Conservation (phyloP, 2,329 filamentous ascomycete species). For the Penicillium sp. region DNA sequence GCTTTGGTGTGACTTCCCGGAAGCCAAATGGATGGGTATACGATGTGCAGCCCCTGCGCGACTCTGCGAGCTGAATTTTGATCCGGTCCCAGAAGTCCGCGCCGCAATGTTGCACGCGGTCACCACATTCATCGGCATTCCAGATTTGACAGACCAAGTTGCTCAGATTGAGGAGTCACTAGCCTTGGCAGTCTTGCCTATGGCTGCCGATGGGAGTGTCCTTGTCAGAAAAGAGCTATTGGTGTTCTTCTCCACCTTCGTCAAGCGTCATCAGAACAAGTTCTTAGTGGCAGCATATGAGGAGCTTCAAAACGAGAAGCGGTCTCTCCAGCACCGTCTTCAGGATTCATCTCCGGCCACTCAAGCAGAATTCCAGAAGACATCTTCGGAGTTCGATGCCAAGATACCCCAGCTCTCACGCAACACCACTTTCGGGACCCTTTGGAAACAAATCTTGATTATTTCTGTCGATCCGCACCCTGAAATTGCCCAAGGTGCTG, state of each 20-base stretch:
- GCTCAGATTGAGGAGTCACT: slow-evolving; percentile 88
- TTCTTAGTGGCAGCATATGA: slow-evolving; percentile 91
- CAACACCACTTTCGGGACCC: slow-evolving; percentile 87
- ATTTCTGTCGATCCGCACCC: slow-evolving; percentile 92
- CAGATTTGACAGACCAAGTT: slow-evolving; percentile 86
- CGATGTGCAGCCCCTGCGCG: slow-evolving; percentile 79
- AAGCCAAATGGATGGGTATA: slow-evolving; percentile 96
- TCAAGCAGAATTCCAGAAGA: slow-evolving; percentile 20
- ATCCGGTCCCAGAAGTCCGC: slow-evolving; percentile 87
- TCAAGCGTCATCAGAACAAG: slow-evolving; percentile 85
- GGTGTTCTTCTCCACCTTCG: slow-evolving; percentile 90
- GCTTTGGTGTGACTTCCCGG: slow-evolving; percentile 84
- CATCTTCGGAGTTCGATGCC: slow-evolving; percentile 24
- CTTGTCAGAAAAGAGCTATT: slow-evolving; percentile 91
- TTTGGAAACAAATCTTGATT: slow-evolving; percentile 91
- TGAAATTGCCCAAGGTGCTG: slow-evolving; percentile 83
- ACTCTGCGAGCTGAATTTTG: slow-evolving; percentile 75
- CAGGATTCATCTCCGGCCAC: slow-evolving; percentile 27
- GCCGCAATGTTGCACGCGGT: slow-evolving; percentile 91
- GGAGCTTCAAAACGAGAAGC: slow-evolving; percentile 79
- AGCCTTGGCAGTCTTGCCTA: slow-evolving; percentile 82
- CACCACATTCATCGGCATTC: slow-evolving; percentile 91
- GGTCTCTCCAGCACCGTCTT: slow-evolving; percentile 59
- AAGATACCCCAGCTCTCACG: slow-evolving; percentile 56
- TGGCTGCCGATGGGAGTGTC: slow-evolving; percentile 91